Percentiles rank a stretch among this genome's conserved stretches.
Evolutionary conservation across 164 flowering plant species (phyloP).

Genomic region (Vitis rotundifolia): DNA sequence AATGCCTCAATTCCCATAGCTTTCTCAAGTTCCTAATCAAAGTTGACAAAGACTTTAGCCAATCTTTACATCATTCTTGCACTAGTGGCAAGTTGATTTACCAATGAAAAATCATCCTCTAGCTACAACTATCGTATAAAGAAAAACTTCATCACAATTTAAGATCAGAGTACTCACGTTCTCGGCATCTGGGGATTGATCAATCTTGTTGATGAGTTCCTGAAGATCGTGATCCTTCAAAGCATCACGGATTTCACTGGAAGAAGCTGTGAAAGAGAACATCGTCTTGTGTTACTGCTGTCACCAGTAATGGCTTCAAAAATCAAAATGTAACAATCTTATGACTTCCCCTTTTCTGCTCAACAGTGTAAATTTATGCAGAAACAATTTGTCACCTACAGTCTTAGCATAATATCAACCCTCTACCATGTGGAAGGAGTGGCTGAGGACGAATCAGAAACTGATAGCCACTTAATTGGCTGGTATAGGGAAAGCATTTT

Average conservation of each 20-base stretch:
- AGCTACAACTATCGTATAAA: no score
- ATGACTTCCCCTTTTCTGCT: not conserved
- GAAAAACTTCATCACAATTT: no score
- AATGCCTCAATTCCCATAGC: slow-evolving; percentile 64
- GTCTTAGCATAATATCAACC: no score
- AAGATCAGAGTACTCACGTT: slow-evolving; percentile 36
- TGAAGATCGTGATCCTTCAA: slow-evolving; percentile 65
- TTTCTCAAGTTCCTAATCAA: slow-evolving; percentile 63
- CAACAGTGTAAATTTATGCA: no score
- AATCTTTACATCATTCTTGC: not conserved
- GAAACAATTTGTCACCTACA: no score
- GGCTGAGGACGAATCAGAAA: no score
- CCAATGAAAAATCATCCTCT: not conserved
- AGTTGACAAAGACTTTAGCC: slow-evolving; percentile 1
- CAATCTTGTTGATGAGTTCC: slow-evolving; percentile 57
- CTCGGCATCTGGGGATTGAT: slow-evolving; percentile 51
- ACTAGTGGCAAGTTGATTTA: not conserved
- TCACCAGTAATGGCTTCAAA: not conserved
- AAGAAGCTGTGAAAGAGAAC: slow-evolving; percentile 46
- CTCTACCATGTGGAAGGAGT: no score
- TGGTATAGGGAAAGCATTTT: no score
- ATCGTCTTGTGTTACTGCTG: not conserved
- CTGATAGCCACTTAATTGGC: no score
- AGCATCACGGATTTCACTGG: slow-evolving; percentile 61
- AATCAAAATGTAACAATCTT: not conserved